Base-by-base conservation (phyloP, 352 stramenopile genomes). In the Globisporangium ultimum region DNA sequence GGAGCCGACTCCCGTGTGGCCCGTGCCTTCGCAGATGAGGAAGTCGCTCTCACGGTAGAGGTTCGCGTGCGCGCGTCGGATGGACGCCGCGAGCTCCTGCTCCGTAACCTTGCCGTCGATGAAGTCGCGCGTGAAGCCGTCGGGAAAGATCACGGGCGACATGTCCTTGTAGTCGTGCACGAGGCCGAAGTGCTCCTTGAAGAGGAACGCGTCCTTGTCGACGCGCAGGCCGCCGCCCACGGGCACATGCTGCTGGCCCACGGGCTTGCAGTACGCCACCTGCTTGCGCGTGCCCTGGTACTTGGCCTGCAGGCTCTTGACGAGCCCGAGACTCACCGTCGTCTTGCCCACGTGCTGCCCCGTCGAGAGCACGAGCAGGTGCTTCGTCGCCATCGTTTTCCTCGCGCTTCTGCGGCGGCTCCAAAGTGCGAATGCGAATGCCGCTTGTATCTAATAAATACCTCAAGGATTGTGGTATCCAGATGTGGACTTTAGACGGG, bases 271-370 rank as follows among this genome's bases (percentile, higher is more conserved):
- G 68, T 98, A 98, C 9, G 84, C 86, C 47, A 92, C 78, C 50
- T 87, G 74, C 59, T 77, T 80, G 43, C 76, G 60, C 0, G 72
- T 70, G 48, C 72, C 78, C 14, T 73, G 67, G 64, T 98, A 98
- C 55, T 92, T 78, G 64, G 95, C 88, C 63, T 98, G 86, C 46
- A 99, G 81, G 22, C 89, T 95, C 65, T 95, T 96, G 58, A 98
- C 89, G 50, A 99, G 72, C 4, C 94, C 96, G 34, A 99, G 83
- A 64, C 82, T 98, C 22, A 96, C 86, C 17, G 95, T 98, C 32
- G 96, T 99, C 78, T 99, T 99, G 54, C 97, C 97, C 57, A 99
- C 96, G 67, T 99, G 97, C 68, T 99, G 97, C 32, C 93, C 87
- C 15, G 95, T 98, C 11, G 86, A 95, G 42, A 95, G 74, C 50